phyloP scores from a whole-genome alignment of 441 rosid genomes.

The Melianthus villosus region DNA sequence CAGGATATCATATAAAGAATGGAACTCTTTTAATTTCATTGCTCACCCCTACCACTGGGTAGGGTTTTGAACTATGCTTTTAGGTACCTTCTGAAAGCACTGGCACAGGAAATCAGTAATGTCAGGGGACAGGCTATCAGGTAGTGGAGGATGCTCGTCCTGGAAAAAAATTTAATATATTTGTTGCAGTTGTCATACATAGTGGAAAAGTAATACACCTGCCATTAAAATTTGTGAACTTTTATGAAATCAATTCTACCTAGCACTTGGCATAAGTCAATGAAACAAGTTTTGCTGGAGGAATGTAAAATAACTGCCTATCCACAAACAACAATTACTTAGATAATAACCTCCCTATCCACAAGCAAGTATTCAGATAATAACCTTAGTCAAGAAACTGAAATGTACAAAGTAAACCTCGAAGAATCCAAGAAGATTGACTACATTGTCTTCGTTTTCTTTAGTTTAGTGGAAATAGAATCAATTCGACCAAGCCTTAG shows the following conservation, averaged over 20 bases:
- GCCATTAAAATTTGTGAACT: background rate
- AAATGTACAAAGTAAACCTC: background rate
- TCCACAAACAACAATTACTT: too few relatives aligned
- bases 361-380: too few relatives aligned
- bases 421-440: constrained; percentile 7
- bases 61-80: too few relatives aligned
- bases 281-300: too few relatives aligned
- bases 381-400: background rate
- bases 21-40: too few relatives aligned
- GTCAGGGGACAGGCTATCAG: constrained; percentile 86
- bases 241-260: background rate
- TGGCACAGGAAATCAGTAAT: constrained; percentile 81
- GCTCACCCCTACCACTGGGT: too few relatives aligned
- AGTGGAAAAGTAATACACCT: background rate
- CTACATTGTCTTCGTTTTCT: background rate
- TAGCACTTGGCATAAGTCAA: too few relatives aligned
- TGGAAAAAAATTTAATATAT: constrained; percentile 12
- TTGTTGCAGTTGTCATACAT: background rate
- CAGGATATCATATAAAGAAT: too few relatives aligned
- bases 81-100: constrained; percentile 86
- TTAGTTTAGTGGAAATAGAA: too few relatives aligned
- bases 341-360: too few relatives aligned
- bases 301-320: too few relatives aligned
- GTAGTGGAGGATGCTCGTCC: constrained; percentile 96
- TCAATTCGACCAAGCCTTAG: background rate